These are phyloP conservation scores for Silybum marianum DNA, from an alignment of 129 eudicot species.

Conservation along the genomic window DNA sequence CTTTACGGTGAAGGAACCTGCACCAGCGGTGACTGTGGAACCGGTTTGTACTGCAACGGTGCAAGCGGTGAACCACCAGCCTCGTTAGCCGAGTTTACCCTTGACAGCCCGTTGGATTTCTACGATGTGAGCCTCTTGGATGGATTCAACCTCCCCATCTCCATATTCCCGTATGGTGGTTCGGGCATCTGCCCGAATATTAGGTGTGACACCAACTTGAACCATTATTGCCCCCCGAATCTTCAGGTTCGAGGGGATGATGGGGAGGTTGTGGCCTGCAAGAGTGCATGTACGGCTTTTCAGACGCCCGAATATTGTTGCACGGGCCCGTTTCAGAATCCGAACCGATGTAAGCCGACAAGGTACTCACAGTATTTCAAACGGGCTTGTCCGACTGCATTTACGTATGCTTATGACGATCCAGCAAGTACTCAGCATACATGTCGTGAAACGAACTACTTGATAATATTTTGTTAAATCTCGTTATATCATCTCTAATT, in stretches of 20 bases:
- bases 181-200: constrained; percentile 40
- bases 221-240: constrained; percentile 37
- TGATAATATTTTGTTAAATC: constrained; percentile 41
- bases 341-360: constrained; percentile 43
- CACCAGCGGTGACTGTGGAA: constrained; percentile 62
- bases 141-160: constrained; percentile 55
- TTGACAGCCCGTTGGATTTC: constrained; percentile 48
- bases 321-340: constrained; percentile 42
- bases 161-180: constrained; percentile 48
- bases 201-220: constrained; percentile 45
- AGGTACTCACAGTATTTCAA: constrained; percentile 47
- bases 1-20: constrained; percentile 44
- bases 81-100: constrained; percentile 59
- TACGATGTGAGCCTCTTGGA: constrained; percentile 75
- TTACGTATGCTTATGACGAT: constrained; percentile 59
- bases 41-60: constrained; percentile 46
- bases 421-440: constrained; percentile 41
- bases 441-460: constrained; percentile 45
- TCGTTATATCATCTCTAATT: background rate
- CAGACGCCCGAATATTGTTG: constrained; percentile 49
- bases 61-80: constrained; percentile 53
- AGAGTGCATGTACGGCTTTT: constrained; percentile 57
- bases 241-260: constrained; percentile 29
- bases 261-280: constrained; percentile 43
- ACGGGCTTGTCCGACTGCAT: constrained; percentile 49